Evolutionary conservation across 768 basidiomycete genomes (phyloP).

Genomic region (Cubamyces lactineus): DNA sequence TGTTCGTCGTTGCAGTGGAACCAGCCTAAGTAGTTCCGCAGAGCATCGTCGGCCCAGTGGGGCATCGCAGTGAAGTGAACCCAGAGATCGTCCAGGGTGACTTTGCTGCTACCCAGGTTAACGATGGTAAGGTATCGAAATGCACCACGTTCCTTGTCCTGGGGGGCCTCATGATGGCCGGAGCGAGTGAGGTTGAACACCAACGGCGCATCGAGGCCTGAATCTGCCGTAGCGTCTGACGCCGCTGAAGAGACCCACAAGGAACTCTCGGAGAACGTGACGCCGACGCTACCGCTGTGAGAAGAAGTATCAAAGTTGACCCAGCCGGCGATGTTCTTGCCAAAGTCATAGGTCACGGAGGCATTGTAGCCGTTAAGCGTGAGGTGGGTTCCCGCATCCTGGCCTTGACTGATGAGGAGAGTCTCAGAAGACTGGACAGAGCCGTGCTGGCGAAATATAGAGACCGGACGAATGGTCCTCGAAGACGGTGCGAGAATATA

Average conservation of each 20-base stretch:
- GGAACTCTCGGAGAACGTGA: slow-evolving; percentile 24
- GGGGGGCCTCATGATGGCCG: slow-evolving; percentile 8
- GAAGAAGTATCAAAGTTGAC: slow-evolving; percentile 16
- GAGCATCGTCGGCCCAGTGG: slow-evolving; percentile 15
- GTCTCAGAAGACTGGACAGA: slow-evolving; percentile 1
- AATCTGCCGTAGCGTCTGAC: slow-evolving; percentile 17
- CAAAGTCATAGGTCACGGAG: slow-evolving; percentile 24
- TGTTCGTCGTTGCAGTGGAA: slow-evolving; percentile 24
- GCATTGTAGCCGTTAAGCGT: slow-evolving; percentile 10
- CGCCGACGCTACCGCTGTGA: slow-evolving; percentile 9
- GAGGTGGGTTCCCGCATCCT: background rate
- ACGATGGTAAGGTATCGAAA: slow-evolving; percentile 25
- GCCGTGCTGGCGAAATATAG: slow-evolving; percentile 12
- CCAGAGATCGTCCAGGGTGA: slow-evolving; percentile 20
- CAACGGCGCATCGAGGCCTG: slow-evolving; percentile 11
- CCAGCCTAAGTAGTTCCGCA: slow-evolving; percentile 21
- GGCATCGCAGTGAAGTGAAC: slow-evolving; percentile 25
- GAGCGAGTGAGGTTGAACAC: slow-evolving; percentile 15
- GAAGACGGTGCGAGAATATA: slow-evolving; percentile 24
- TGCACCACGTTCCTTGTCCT: slow-evolving; percentile 17
- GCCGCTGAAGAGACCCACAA: slow-evolving; percentile 17
- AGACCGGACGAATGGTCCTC: slow-evolving; percentile 16
- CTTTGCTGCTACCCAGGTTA: background rate
- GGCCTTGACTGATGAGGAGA: background rate
- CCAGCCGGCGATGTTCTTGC: slow-evolving; percentile 24